Conservation (phyloP, 108 stramenopile genomes). For the Skeletonema marinoi region DNA sequence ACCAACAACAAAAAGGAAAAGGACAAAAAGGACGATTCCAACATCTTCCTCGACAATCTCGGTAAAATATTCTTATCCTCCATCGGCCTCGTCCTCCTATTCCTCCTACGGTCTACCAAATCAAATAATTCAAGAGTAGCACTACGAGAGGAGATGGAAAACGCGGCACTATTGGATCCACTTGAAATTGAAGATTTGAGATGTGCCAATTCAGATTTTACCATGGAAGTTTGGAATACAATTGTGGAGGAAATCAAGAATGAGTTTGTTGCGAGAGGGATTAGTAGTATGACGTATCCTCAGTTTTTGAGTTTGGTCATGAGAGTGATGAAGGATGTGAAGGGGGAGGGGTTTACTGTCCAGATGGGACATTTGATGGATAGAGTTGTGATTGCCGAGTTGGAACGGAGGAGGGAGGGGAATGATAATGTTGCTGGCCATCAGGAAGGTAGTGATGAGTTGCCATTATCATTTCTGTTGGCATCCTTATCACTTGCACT, state of each 20-base stretch:
- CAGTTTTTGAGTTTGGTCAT: conserved; percentile 62
- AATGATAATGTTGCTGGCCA: neutral
- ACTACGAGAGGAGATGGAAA: conserved; percentile 70
- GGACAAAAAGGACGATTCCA: conserved; percentile 55
- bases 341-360: conserved; percentile 75
- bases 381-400: conserved; percentile 60
- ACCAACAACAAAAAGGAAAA: conserved; percentile 13
- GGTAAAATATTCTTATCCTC: conserved; percentile 66
- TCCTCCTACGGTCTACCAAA: conserved; percentile 64
- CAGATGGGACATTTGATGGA: conserved; percentile 85
- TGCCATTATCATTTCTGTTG: conserved; percentile 58
- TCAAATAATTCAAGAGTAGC: conserved; percentile 54
- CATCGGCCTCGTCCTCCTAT: conserved; percentile 65
- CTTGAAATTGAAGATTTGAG: conserved; percentile 86
- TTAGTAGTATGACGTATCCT: conserved; percentile 50
- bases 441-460: neutral
- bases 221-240: conserved; percentile 48
- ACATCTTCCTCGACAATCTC: conserved; percentile 87
- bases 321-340: conserved; percentile 46
- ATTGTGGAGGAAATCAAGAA: conserved; percentile 47
- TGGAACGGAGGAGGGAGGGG: conserved; percentile 36
- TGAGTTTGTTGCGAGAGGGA: conserved; percentile 20
- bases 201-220: conserved; percentile 71
- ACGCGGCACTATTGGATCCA: conserved; percentile 66
- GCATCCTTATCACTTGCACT: conserved; percentile 71